A percentile compares a stretch with the other conserved stretches of the same genome.
Conservation (phyloP, 2,329 filamentous ascomycete genomes). For the Xylaria sp. region DNA sequence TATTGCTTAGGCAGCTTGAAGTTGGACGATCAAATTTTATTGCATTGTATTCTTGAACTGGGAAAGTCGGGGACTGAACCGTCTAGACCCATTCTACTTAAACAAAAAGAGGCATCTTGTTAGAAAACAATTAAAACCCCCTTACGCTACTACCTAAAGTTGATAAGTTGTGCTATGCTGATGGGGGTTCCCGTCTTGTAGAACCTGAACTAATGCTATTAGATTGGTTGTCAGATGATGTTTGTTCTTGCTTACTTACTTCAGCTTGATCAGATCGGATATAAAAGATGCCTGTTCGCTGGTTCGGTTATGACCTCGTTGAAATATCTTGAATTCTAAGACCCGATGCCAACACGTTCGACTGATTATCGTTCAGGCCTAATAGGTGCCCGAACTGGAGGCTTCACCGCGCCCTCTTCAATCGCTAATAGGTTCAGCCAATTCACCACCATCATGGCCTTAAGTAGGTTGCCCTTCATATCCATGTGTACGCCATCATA, state of each 20-base stretch:
- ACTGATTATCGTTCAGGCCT: background rate
- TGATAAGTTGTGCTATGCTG: slow-evolving; percentile 13
- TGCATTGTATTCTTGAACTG: background rate
- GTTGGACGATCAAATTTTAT: background rate
- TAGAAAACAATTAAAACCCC: background rate
- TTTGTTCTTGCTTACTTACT: background rate
- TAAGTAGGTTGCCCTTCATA: slow-evolving; percentile 60
- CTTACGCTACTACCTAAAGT: slow-evolving; percentile 21
- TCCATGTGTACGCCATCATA: slow-evolving; percentile 62
- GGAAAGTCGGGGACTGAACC: background rate
- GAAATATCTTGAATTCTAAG: background rate
- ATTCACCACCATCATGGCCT: slow-evolving; percentile 62
- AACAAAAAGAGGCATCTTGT: slow-evolving; percentile 4
- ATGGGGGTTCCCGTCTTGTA: background rate
- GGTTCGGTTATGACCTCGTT: background rate
- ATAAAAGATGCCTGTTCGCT: background rate
- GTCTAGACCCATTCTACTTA: slow-evolving; percentile 8
- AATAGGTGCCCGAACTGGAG: background rate
- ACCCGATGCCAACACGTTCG: background rate
- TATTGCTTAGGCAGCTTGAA: background rate
- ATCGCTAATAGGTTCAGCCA: slow-evolving; percentile 55
- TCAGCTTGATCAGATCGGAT: background rate
- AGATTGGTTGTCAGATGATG: background rate
- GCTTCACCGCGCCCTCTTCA: slow-evolving; percentile 24
- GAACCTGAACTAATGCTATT: background rate